These are phyloP conservation scores for Limnanthes douglasii DNA, from an alignment of 345 rosid species.

Conservation along the genomic window DNA sequence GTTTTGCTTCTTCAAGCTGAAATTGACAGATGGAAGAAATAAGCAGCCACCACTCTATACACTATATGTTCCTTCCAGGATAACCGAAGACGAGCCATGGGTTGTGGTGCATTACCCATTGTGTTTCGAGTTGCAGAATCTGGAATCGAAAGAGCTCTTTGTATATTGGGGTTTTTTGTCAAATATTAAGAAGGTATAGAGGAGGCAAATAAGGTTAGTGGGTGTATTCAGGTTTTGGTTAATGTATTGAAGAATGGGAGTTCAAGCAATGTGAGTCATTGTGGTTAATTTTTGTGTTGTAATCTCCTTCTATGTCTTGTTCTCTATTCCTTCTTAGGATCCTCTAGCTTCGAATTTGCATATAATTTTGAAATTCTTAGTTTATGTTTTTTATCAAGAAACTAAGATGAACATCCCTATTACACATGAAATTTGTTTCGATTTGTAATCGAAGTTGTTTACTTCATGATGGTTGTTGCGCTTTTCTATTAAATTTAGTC, in stretches of 20 bases:
- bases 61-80: slow-evolving; percentile 64
- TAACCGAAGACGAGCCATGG: slow-evolving; percentile 53
- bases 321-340: no score
- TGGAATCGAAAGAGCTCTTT: slow-evolving; percentile 82
- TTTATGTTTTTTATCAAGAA: no score
- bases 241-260: slow-evolving; percentile 43
- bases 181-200: slow-evolving; percentile 87
- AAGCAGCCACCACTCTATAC: slow-evolving; percentile 78
- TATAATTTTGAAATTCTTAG: no score
- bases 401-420: no score
- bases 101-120: slow-evolving; percentile 56
- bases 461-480: no score
- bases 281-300: no score
- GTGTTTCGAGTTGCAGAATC: slow-evolving; percentile 36
- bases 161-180: slow-evolving; percentile 67
- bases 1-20: slow-evolving; percentile 47
- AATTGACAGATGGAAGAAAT: slow-evolving; percentile 57
- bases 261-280: no score
- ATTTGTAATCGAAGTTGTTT: no score
- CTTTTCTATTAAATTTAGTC: no score
- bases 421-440: no score
- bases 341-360: no score
- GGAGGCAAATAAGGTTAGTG: slow-evolving; percentile 40
- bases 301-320: no score
- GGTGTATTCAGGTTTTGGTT: slow-evolving; percentile 47